Conservation (phyloP, 495 filamentous ascomycete genomes). For the Geopyxis carbonaria region DNA sequence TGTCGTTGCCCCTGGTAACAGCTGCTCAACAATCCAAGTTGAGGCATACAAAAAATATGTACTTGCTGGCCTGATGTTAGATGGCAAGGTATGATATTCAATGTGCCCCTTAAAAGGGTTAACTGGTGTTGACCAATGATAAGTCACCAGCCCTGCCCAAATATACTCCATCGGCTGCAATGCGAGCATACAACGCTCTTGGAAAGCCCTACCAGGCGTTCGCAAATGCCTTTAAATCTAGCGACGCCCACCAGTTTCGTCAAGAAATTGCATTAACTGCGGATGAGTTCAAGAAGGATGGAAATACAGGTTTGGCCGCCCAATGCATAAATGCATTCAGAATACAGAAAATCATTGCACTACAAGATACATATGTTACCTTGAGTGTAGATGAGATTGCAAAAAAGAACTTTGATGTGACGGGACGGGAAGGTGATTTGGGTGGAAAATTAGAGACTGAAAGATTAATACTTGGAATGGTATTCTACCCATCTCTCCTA, state of each 20-base stretch:
- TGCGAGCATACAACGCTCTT: conserved; percentile 40
- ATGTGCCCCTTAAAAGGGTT: too few species aligned
- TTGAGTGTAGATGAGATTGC: conserved; percentile 23
- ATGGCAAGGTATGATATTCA: conserved; percentile 40
- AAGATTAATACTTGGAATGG: conserved; percentile 23
- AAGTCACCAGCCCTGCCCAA: conserved; percentile 11
- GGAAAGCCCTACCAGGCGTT: conserved; percentile 56
- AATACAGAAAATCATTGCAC: conserved; percentile 20
- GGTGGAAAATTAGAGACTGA: conserved; percentile 24
- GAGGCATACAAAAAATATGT: conserved; percentile 92
- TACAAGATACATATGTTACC: conserved; percentile 24
- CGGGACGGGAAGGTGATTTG: conserved; percentile 19
- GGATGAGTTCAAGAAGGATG: conserved; percentile 22
- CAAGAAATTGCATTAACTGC: conserved; percentile 17
- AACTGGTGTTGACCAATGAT: not conserved
- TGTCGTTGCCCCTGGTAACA: conserved; percentile 18
- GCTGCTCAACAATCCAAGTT: conserved; percentile 27
- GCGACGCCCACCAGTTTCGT: conserved; percentile 30
- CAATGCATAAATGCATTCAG: conserved; percentile 25
- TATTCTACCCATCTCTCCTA: conserved; percentile 4
- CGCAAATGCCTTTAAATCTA: conserved; percentile 47
- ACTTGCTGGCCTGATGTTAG: conserved; percentile 52
- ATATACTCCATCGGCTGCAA: conserved; percentile 26
- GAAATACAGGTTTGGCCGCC: conserved; percentile 21
- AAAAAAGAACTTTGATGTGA: conserved; percentile 22